Conservation (phyloP, 495 filamentous ascomycete genomes). For the Neurospora sp. region DNA sequence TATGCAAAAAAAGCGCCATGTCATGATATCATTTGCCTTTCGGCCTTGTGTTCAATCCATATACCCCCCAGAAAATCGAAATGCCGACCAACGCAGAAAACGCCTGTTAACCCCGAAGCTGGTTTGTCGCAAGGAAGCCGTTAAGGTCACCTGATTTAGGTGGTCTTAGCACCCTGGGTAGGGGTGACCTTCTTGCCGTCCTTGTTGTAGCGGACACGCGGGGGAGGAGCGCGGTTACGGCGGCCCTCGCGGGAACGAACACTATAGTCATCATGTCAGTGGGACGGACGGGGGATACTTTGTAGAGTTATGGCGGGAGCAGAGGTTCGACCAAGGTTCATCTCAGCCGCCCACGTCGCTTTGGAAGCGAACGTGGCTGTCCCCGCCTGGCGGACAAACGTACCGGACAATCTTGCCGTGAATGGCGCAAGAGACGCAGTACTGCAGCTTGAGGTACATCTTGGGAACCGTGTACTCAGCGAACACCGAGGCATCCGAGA, state of each 20-base stretch:
- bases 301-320: conserved; percentile 19
- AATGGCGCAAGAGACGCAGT: conserved; percentile 99
- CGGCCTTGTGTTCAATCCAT: conserved; percentile 9
- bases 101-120: conserved; percentile 13
- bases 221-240: conserved; percentile 97
- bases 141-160: conserved; percentile 7
- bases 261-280: conserved; percentile 47
- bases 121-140: conserved; percentile 4
- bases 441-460: conserved; percentile 99
- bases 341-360: conserved; percentile 44
- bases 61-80: conserved; percentile 9
- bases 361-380: conserved; percentile 22
- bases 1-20: conserved; percentile 13
- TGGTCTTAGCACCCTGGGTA: conserved; percentile 51
- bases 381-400: conserved; percentile 38
- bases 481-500: conserved; percentile 98
- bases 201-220: conserved; percentile 98
- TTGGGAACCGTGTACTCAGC: conserved; percentile 98
- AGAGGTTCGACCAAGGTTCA: conserved; percentile 50
- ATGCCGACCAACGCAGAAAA: conserved; percentile 17
- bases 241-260: conserved; percentile 94
- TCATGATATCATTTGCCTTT: conserved; percentile 20
- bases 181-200: conserved; percentile 99
- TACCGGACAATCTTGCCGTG: conserved; percentile 99
- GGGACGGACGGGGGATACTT: conserved; percentile 4